phyloP scores from a whole-genome alignment of 495 filamentous ascomycete species.

The Penicillium goetzii region DNA sequence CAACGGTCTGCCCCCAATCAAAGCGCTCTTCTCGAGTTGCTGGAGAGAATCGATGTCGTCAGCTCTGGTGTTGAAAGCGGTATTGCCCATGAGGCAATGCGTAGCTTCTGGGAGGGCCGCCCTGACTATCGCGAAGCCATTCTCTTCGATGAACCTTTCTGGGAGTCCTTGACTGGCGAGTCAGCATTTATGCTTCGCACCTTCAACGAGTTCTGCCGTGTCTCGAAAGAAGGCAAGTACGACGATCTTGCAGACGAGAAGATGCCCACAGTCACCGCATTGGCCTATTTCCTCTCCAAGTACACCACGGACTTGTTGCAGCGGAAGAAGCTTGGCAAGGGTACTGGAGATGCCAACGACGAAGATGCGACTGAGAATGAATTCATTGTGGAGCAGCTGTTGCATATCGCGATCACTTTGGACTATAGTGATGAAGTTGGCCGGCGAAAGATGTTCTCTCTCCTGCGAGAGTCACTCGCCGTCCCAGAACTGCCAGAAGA shows the following conservation, averaged over 20 bases:
- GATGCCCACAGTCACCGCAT: slow-evolving; percentile 88
- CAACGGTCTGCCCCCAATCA: slow-evolving; percentile 65
- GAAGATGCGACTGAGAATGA: slow-evolving; percentile 84
- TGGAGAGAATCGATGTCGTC: slow-evolving; percentile 91
- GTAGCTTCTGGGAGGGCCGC: slow-evolving; percentile 91
- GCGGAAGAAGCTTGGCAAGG: slow-evolving; percentile 58
- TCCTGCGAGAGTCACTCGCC: slow-evolving; percentile 81
- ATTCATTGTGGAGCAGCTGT: slow-evolving; percentile 91
- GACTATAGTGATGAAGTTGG: slow-evolving; percentile 97
- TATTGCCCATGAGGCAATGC: slow-evolving; percentile 89
- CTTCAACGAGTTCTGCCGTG: slow-evolving; percentile 89
- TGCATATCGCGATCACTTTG: slow-evolving; percentile 87
- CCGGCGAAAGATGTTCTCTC: slow-evolving; percentile 88
- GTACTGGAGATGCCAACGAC: slow-evolving; percentile 67
- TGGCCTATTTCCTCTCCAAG: slow-evolving; percentile 79
- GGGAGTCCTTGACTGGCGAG: slow-evolving; percentile 83
- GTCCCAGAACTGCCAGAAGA: slow-evolving; percentile 89
- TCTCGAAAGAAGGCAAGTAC: slow-evolving; percentile 68
- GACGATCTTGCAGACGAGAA: slow-evolving; percentile 82
- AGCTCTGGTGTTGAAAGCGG: slow-evolving; percentile 89
- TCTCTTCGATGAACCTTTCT: slow-evolving; percentile 82
- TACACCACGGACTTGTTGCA: slow-evolving; percentile 78
- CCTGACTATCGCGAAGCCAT: slow-evolving; percentile 86
- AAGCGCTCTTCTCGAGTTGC: slow-evolving; percentile 80
- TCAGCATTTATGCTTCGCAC: slow-evolving; percentile 84